Percentiles rank a stretch among this genome's conserved stretches.
phyloP scores from a whole-genome alignment of 1,284 basidiomycete species.

The Inonotus obliquus region DNA sequence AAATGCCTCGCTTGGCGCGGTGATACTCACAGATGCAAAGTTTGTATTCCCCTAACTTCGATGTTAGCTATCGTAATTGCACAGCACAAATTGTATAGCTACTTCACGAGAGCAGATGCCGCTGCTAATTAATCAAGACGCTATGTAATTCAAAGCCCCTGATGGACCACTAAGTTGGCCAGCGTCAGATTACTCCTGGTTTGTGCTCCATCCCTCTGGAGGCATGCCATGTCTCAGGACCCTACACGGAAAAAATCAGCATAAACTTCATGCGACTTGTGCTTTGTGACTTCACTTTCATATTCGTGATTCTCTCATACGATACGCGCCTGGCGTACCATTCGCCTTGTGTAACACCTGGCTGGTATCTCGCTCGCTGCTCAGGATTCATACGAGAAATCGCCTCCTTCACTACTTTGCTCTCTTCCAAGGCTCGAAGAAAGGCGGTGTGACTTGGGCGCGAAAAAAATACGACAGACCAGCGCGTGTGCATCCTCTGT shows the following conservation, averaged over 20 bases:
- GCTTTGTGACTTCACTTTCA: constrained; percentile 28
- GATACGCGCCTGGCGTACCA: constrained; percentile 47
- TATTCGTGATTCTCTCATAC: constrained; percentile 41
- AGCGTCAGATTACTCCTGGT: constrained; percentile 11
- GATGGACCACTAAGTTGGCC: background rate
- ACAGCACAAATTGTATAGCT: too few species aligned
- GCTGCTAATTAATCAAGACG: background rate
- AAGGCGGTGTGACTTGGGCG: constrained; percentile 49
- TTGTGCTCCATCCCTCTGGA: constrained; percentile 34
- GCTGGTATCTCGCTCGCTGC: constrained; percentile 28
- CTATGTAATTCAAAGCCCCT: background rate
- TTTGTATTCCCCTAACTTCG: too few species aligned
- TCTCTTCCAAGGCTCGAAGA: constrained; percentile 47
- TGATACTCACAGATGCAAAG: too few species aligned
- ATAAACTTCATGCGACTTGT: background rate
- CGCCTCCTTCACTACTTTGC: constrained; percentile 22
- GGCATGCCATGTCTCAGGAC: constrained; percentile 32
- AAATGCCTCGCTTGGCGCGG: too few species aligned
- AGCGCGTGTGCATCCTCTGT: constrained; percentile 44
- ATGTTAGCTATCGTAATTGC: too few species aligned
- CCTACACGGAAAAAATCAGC: constrained; percentile 22
- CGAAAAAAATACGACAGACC: constrained; percentile 60
- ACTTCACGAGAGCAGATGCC: too few species aligned
- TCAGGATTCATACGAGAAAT: background rate
- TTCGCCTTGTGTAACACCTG: constrained; percentile 39